Percentiles rank a stretch among this genome's conserved stretches.
These are phyloP conservation scores for Tricholoma bakamatsutake DNA, from an alignment of 768 basidiomycete genomes.

Conservation along the genomic window DNA sequence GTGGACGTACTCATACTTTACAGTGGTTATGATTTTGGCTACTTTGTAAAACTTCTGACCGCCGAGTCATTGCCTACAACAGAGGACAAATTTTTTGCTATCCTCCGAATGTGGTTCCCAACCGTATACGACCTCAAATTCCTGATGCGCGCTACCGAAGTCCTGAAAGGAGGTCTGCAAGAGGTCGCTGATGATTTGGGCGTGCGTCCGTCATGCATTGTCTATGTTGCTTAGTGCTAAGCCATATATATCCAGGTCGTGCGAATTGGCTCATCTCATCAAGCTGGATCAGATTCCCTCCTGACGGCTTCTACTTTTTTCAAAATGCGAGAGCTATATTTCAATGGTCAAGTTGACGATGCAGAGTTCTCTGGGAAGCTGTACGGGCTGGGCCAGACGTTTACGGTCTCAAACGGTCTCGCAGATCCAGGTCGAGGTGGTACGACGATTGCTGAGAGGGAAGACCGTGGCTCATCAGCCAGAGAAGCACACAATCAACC, in stretches of 20 bases:
- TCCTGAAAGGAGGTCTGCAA: slow-evolving; percentile 84
- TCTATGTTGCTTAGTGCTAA: neutral
- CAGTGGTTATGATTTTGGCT: slow-evolving; percentile 99
- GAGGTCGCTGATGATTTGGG: slow-evolving; percentile 95
- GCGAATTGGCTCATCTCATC: slow-evolving; percentile 87
- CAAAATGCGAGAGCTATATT: slow-evolving; percentile 91
- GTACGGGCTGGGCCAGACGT: slow-evolving; percentile 80
- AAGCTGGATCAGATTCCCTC: slow-evolving; percentile 96
- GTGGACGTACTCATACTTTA: slow-evolving; percentile 3
- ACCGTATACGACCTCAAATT: slow-evolving; percentile 97
- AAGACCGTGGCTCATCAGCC: slow-evolving; percentile 52
- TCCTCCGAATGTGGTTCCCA: slow-evolving; percentile 89
- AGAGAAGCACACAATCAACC: slow-evolving; percentile 54
- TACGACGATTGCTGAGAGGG: slow-evolving; percentile 77
- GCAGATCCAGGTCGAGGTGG: slow-evolving; percentile 62
- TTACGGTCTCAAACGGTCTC: slow-evolving; percentile 60
- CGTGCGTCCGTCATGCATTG: slow-evolving; percentile 38
- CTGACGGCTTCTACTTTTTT: slow-evolving; percentile 93
- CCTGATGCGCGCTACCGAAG: slow-evolving; percentile 84
- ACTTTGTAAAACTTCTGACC: slow-evolving; percentile 91
- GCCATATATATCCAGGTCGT: slow-evolving; percentile 53
- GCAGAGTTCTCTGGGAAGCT: slow-evolving; percentile 76
- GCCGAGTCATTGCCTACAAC: slow-evolving; percentile 79
- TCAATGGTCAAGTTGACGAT: slow-evolving; percentile 85
- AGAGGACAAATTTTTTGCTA: slow-evolving; percentile 87